phyloP scores from a whole-genome alignment of 768 basidiomycete genomes.

The Porpolomopsis calyptriformis region DNA sequence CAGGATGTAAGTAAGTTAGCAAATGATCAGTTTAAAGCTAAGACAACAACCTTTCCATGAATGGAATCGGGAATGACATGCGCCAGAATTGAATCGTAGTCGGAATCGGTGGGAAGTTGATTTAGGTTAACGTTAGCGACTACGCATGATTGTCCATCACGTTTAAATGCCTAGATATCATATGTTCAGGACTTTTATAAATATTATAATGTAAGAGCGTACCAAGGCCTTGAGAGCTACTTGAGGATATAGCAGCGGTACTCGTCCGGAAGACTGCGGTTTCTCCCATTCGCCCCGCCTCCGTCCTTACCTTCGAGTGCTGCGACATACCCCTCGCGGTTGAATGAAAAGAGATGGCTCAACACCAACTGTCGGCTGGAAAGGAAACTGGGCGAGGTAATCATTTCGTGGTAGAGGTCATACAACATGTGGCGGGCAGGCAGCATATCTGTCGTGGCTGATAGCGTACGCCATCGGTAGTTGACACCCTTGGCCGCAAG shows the following conservation, averaged over 20 bases:
- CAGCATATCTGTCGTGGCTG: slow-evolving; percentile 1
- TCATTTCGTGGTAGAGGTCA: slow-evolving; percentile 1
- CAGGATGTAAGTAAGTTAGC: not conserved
- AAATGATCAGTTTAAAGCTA: not conserved
- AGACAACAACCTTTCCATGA: not conserved
- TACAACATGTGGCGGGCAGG: slow-evolving; percentile 1
- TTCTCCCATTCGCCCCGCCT: no score
- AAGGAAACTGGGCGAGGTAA: slow-evolving; percentile 3
- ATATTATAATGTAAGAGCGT: not conserved
- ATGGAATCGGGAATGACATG: slow-evolving; percentile 9
- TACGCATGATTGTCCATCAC: not conserved
- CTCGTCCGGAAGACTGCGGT: not conserved
- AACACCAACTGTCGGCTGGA: not conserved
- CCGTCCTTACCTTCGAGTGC: not conserved
- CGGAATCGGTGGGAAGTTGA: not conserved
- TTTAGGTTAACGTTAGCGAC: not conserved
- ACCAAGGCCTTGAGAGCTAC: not conserved
- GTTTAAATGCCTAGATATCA: not conserved
- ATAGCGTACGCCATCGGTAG: not conserved
- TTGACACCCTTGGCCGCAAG: slow-evolving; percentile 1
- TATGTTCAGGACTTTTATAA: not conserved
- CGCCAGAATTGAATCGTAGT: slow-evolving; percentile 5
- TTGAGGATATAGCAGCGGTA: slow-evolving; percentile 5
- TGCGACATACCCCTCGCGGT: not conserved
- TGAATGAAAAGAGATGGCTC: not conserved